phyloP scores from a whole-genome alignment of 306 rosid genomes.

The Glycyrrhiza uralensis region DNA sequence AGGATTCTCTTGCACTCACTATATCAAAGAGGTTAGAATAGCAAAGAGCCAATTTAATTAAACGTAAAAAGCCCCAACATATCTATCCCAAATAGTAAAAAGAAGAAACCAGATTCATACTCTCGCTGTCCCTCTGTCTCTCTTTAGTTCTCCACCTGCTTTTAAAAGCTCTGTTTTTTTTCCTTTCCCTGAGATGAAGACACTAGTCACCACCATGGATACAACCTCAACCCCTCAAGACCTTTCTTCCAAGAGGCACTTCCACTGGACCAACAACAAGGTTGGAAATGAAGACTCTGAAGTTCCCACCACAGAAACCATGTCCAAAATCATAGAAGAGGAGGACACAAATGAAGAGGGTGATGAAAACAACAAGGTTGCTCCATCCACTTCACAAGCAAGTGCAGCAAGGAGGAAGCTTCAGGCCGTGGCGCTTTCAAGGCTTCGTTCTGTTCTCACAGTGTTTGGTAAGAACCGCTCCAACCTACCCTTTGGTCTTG shows the following conservation, averaged over 20 bases:
- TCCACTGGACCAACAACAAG: conserved; percentile 88
- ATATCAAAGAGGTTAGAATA: conserved; percentile 39
- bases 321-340: conserved; percentile 39
- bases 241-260: conserved; percentile 87
- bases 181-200: conserved; percentile 47
- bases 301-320: conserved; percentile 43
- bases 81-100: conserved; percentile 34
- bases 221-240: conserved; percentile 38
- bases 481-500: conserved; percentile 53
- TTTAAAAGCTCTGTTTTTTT: conserved; percentile 31
- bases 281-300: conserved; percentile 68
- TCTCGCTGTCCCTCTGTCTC: conserved; percentile 9
- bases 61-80: conserved; percentile 20
- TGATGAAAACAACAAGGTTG: not conserved
- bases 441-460: conserved; percentile 70
- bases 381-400: conserved; percentile 25
- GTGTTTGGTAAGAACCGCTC: conserved; percentile 71
- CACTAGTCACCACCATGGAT: conserved; percentile 35
- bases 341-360: conserved; percentile 26
- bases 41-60: conserved; percentile 31
- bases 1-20: conserved; percentile 70
- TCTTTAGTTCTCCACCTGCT: conserved; percentile 31
- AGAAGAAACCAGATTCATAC: conserved; percentile 33
- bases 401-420: conserved; percentile 56
- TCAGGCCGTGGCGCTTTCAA: conserved; percentile 67